Evolutionary conservation across 1,284 basidiomycete species (phyloP), one percentile per base, ranked within the genome.

Genomic region (Rhodotorula sp.): DNA sequence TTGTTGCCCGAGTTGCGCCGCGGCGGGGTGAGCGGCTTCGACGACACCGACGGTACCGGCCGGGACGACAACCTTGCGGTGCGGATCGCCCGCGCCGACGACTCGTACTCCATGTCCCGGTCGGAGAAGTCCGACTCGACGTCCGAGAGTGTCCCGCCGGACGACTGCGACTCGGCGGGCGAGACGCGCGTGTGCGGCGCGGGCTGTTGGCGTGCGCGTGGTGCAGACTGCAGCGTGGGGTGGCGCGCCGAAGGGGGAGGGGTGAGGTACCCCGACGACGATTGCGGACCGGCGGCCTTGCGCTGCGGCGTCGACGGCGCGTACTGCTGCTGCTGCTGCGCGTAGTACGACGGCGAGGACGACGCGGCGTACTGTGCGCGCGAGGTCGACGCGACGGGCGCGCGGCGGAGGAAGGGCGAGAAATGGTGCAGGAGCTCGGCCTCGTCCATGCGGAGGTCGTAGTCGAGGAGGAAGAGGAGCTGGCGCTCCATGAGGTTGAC

Each of bases 401-500:
- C 29, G 48, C 63, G 66, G 56, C 66, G 69, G 58, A 78, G 67
- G 69, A 73, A 77, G 10, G 68, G 70, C 19, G 59, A 72, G 57
- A 78, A 75, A 71, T 78, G 76, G 53, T 81, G 80, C 75, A 90
- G 85, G 17, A 89, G 88, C 78, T 94, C 91, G 56, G 83, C 81
- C 82, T 95, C 94, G 77, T 87, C 85, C 82, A 95, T 92, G 53
- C 89, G 87, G 65, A 97, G 87, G 80, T 95, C 90, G 79, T 91
- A 96, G 82, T 94, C 90, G 72, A 97, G 87, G 71, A 96, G 85
- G 82, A 86, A 90, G 65, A 97, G 86, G 41, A 97, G 86, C 82
- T 97, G 93, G 84, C 90, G 91, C 85, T 98, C 95, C 95, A 97
- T 97, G 76, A 95, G 85, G 83, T 96, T 97, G 83, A 97, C 84